These are phyloP conservation scores for Metschnikowia koreensis DNA, from an alignment of 805 yeast species.

Conservation along the genomic window DNA sequence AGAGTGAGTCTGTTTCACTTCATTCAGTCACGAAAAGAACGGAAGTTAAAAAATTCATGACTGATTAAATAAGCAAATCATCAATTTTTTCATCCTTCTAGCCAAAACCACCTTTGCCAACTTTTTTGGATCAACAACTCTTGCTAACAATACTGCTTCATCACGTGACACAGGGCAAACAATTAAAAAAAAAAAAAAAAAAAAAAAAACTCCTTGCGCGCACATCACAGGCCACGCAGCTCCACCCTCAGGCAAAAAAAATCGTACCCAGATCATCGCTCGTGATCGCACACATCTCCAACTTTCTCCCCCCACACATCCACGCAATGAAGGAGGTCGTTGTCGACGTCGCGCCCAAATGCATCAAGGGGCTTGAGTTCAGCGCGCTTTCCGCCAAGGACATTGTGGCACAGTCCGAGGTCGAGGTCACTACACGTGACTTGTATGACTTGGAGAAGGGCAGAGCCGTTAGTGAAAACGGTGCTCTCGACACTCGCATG, in stretches of 20 bases:
- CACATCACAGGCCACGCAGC: neutral
- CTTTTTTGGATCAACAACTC: no score
- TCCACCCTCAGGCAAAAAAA: neutral
- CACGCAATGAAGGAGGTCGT: conserved; percentile 46
- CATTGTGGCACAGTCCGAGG: conserved; percentile 90
- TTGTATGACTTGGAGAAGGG: conserved; percentile 89
- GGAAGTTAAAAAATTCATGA: no score
- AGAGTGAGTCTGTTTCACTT: no score
- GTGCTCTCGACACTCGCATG: conserved; percentile 91
- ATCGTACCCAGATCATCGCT: conserved; percentile 1
- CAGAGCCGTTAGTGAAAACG: conserved; percentile 73
- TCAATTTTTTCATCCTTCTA: no score
- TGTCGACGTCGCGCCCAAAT: conserved; percentile 83
- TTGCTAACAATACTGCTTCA: no score
- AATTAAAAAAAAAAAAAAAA: no score
- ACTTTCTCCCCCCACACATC: neutral
- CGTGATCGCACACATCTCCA: neutral
- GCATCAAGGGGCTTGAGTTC: conserved; percentile 86
- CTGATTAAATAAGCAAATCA: no score
- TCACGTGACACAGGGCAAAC: no score
- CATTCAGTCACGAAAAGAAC: no score
- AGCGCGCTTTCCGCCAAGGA: conserved; percentile 91
- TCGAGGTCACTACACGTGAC: conserved; percentile 88
- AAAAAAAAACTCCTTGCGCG: neutral
- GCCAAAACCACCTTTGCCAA: no score